Base-by-base conservation (phyloP, 257 asterid species). In the Gentiana dahurica region DNA sequence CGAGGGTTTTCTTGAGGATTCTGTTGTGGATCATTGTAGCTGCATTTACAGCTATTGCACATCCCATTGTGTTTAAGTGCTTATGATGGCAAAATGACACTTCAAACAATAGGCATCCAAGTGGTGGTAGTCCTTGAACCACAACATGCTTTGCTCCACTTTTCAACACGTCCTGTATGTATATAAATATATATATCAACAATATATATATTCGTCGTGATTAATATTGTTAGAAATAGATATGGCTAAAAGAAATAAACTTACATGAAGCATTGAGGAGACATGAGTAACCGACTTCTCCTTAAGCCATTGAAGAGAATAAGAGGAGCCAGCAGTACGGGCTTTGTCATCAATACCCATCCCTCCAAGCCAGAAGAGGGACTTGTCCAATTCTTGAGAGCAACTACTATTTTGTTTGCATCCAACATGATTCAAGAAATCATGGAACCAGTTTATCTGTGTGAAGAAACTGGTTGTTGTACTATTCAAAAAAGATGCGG, bases 301-400 rank as follows among this genome's bases (percentile, higher is more conserved):
- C 0, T 74, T 45, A 39, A 77, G 56, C 58, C 65, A 61, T 37
- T 53, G 70, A 44, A 64, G 55, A 12, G 74, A 36, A 47, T 57
- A 6, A 36, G 75, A 5, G 4, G 77, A 57, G 4, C 66, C 73
- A 5, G 49, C 54, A 8, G 71, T 54, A 12, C 72, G 71, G 32
- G 66, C 36, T 12, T 65, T 73, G 70, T 77, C 79, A 8, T 68
- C 56, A 3, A 72, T 52, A 8, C 87, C 84, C 60, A 77, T 39
- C 34, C 67, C 73, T 38, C 84, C 87, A 3, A 77, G 37, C 84
- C 87, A 80, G 53, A 80, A 77, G 52, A 77, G 78, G 0, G 87
- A 57, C 35, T 67, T 68, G 2, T 47, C 73, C 52, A 77, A 15
- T 44, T 77, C 68, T 4, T 64, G 63, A 5, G 62, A 65, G 65